Base-by-base conservation (phyloP, 192 early-diverging fungal genomes). In the Coemansia sp. region DNA sequence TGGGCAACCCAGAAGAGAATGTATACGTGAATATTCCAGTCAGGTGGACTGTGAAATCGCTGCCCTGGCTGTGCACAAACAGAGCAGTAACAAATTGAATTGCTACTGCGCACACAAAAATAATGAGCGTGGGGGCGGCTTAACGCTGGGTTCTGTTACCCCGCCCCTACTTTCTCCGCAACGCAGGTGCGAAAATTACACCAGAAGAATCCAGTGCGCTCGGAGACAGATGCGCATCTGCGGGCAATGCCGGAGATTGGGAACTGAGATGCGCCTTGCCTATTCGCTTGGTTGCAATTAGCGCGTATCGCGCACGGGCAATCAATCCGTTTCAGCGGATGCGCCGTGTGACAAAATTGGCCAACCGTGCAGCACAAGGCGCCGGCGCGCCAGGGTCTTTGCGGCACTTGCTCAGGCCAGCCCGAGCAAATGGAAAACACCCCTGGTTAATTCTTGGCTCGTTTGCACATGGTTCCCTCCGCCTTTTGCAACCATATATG, bases 11-110 rank as follows among this genome's bases (percentile, higher is more conserved):
- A 8, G 27, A 29, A 29, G 27, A 29, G 27, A 8, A 35, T 35
- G 31, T 35, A 35, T 35, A 35, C 31, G 31, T 35, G 31, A 35
- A 35, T 35, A 35, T 35, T 35, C 31, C 31, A 35, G 31, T 35
- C 31, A 35, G 31, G 31, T 35, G 31, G 31, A 35, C 31, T 35
- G 31, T 8, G 31, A 35, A 35, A 35, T 35, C 31, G 31, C 31
- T 35, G 8, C 31, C 7, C 31, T 35, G 31, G 31, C 31, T 35
- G 31, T 35, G 31, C 31, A 35, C 31, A 35, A 35, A 35, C 31
- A 47, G n/a, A 5, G 56, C 56, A 57, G 56, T 57, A 57, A 57
- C 56, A 57, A 37, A 11, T n/a, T 38, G 35, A 57, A 10, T 41
- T 59, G 56, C 56, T 59, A 59, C 57, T 59, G 57, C 38, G 21